Conservation (phyloP, 2,329 filamentous ascomycete species). For the Fusarium dimerum region DNA sequence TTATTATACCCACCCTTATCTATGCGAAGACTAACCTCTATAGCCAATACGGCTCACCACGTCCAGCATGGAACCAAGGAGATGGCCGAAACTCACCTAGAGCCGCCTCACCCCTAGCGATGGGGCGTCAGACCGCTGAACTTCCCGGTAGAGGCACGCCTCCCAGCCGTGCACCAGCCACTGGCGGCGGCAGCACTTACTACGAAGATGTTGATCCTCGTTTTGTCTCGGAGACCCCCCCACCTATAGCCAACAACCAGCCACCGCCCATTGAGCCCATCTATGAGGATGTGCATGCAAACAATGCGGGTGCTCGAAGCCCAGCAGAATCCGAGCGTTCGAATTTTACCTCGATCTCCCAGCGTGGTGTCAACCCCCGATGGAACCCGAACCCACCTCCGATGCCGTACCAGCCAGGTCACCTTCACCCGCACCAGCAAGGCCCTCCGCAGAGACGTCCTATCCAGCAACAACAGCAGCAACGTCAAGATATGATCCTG, state of each 20-base stretch:
- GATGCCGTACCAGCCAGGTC: conserved; percentile 28
- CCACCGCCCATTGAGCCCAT: conserved; percentile 41
- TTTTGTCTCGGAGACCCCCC: conserved; percentile 60
- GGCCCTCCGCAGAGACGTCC: conserved; percentile 46
- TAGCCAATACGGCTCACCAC: conserved; percentile 56
- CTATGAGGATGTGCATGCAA: conserved; percentile 63
- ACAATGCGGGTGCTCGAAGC: conserved; percentile 59
- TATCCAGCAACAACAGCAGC: conserved; percentile 52
- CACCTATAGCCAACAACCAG: conserved; percentile 29
- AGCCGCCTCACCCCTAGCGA: conserved; percentile 47
- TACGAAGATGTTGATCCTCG: conserved; percentile 93
- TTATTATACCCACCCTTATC: neutral
- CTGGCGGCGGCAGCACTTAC: conserved; percentile 53
- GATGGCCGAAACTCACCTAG: conserved; percentile 46
- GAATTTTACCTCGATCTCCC: conserved; percentile 87
- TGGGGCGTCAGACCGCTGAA: conserved; percentile 37
- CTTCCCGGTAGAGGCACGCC: conserved; percentile 38
- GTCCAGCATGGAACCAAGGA: conserved; percentile 56
- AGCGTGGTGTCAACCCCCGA: conserved; percentile 83
- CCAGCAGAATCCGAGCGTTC: conserved; percentile 78
- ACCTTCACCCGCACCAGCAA: conserved; percentile 37
- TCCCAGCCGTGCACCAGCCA: conserved; percentile 27
- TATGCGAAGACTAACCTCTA: conserved; percentile 1
- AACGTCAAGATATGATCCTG: conserved; percentile 72
- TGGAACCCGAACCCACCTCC: conserved; percentile 66